phyloP scores from a whole-genome alignment of 2,329 filamentous ascomycete genomes.

The Aureobasidium lini region DNA sequence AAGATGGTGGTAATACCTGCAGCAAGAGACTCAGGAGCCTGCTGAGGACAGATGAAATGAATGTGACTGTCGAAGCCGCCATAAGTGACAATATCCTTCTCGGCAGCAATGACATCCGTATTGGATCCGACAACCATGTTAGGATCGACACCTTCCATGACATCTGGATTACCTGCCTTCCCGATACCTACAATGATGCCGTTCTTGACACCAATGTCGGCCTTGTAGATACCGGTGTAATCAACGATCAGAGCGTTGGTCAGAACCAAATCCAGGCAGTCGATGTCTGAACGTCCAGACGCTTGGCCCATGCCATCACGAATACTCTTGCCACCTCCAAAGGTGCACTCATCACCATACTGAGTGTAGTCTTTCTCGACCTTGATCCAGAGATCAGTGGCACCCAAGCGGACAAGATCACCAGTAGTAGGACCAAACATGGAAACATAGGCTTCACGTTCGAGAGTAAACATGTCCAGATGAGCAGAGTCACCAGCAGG shows the following conservation, averaged over 20 bases:
- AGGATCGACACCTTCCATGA: conserved; percentile 79
- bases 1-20: conserved; percentile 86
- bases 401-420: conserved; percentile 72
- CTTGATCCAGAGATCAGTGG: conserved; percentile 82
- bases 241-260: conserved; percentile 87
- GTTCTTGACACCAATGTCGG: conserved; percentile 87
- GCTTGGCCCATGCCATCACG: conserved; percentile 95
- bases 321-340: conserved; percentile 89
- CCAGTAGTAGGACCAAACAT: conserved; percentile 94
- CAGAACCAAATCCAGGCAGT: conserved; percentile 76
- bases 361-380: conserved; percentile 78
- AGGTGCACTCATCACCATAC: conserved; percentile 91
- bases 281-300: conserved; percentile 62
- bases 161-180: conserved; percentile 93
- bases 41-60: conserved; percentile 92
- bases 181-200: conserved; percentile 83
- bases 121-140: conserved; percentile 77
- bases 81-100: conserved; percentile 83
- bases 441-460: conserved; percentile 66
- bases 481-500: conserved; percentile 49
- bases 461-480: conserved; percentile 61
- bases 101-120: conserved; percentile 86
- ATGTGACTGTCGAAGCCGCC: conserved; percentile 87
- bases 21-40: conserved; percentile 73
- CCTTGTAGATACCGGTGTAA: conserved; percentile 90